These are phyloP conservation scores for Claviceps lovelessii DNA, from an alignment of 2,329 filamentous ascomycete genomes.

Conservation along the genomic window DNA sequence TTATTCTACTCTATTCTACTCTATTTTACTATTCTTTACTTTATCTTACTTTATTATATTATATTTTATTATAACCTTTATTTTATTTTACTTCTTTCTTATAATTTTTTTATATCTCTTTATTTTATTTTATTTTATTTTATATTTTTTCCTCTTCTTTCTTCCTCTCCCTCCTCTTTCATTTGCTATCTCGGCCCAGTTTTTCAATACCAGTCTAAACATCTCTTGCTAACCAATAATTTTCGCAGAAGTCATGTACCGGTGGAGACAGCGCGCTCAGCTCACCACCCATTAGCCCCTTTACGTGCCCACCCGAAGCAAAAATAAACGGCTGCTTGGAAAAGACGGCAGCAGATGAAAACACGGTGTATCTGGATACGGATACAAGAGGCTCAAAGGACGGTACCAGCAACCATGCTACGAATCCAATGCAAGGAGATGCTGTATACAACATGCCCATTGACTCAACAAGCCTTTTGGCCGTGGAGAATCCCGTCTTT, in stretches of 20 bases:
- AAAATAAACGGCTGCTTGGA: conserved; percentile 1
- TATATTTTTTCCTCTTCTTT: not conserved
- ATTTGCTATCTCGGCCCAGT: not conserved
- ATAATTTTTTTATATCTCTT: too few species aligned
- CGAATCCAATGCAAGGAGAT: conserved; percentile 18
- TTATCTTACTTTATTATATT: too few species aligned
- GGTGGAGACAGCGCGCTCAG: not conserved
- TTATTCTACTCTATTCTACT: too few species aligned
- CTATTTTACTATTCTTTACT: too few species aligned
- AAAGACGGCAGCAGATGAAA: conserved; percentile 3
- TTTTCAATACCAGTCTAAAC: not conserved
- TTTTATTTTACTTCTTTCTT: too few species aligned
- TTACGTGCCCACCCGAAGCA: conserved; percentile 9
- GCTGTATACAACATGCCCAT: conserved; percentile 20
- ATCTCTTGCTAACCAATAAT: not conserved
- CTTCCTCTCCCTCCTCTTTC: not conserved
- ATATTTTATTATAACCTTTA: too few species aligned
- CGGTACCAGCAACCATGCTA: conserved; percentile 4
- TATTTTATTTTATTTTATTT: too few species aligned
- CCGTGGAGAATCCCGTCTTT: conserved; percentile 15
- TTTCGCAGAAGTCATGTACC: not conserved
- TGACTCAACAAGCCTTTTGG: conserved; percentile 12
- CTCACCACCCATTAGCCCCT: conserved; percentile 2
- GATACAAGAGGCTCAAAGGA: not conserved
- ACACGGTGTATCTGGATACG: not conserved